phyloP scores from a whole-genome alignment of 768 basidiomycete species.

The Pisolithus marmoratus region DNA sequence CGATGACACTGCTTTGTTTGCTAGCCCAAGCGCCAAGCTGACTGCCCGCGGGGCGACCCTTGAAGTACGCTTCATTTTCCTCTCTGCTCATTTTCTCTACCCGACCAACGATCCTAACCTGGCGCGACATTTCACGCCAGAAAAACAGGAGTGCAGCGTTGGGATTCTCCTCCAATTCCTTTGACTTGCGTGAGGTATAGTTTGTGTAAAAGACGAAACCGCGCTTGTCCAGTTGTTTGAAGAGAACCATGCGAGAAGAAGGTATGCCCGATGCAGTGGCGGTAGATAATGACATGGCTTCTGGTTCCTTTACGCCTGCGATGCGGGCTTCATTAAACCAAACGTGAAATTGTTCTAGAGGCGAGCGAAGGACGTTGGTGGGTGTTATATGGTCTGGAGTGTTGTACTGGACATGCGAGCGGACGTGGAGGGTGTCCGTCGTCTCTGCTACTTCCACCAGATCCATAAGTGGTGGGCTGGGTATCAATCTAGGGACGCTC shows the following conservation, averaged over 20 bases:
- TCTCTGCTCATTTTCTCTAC: slow-evolving; percentile 71
- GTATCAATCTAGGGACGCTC: neutral
- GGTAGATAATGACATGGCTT: slow-evolving; percentile 81
- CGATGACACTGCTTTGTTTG: slow-evolving; percentile 75
- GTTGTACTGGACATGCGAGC: slow-evolving; percentile 72
- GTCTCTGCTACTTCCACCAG: slow-evolving; percentile 34
- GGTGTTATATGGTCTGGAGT: slow-evolving; percentile 64
- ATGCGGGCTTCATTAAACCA: slow-evolving; percentile 76
- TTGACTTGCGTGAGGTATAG: slow-evolving; percentile 89
- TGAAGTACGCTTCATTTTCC: slow-evolving; percentile 83
- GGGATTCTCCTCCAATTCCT: slow-evolving; percentile 72
- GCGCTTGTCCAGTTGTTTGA: slow-evolving; percentile 81
- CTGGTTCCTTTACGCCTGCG: slow-evolving; percentile 74
- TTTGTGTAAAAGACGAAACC: slow-evolving; percentile 99
- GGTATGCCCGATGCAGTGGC: slow-evolving; percentile 69
- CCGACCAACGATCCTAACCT: slow-evolving; percentile 77
- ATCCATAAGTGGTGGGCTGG: slow-evolving; percentile 14
- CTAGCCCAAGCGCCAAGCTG: slow-evolving; percentile 92
- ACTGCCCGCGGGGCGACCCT: slow-evolving; percentile 75
- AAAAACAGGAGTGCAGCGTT: slow-evolving; percentile 83
- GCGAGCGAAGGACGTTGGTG: slow-evolving; percentile 52
- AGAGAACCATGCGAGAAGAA: slow-evolving; percentile 82
- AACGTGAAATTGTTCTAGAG: slow-evolving; percentile 76
- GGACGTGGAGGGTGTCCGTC: slow-evolving; percentile 57
- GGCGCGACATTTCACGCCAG: slow-evolving; percentile 80